phyloP scores from a whole-genome alignment of 306 rosid species.

The Ammopiptanthus mongolicus region DNA sequence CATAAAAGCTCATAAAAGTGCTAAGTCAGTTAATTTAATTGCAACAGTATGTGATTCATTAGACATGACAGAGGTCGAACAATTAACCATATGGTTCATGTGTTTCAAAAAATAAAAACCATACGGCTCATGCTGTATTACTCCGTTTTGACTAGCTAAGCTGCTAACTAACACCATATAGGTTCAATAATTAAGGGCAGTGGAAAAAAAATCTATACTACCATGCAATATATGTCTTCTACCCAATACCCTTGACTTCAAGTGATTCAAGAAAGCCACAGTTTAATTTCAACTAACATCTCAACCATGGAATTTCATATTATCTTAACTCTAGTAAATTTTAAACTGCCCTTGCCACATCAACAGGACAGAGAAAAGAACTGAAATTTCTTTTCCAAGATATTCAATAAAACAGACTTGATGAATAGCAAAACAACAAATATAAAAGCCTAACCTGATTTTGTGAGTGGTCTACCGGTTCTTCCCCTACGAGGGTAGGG shows the following conservation, averaged over 20 bases:
- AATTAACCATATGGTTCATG: not conserved
- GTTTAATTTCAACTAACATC: not conserved
- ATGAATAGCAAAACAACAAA: not conserved
- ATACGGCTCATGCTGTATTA: not conserved
- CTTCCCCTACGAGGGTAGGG: slow-evolving; percentile 95
- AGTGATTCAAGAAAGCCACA: not conserved
- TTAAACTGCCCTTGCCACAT: not conserved
- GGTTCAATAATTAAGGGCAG: not conserved
- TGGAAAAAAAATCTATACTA: not conserved
- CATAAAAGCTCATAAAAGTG: not conserved
- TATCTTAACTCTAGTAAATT: not conserved
- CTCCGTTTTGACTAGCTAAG: not conserved
- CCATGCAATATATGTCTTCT: not conserved
- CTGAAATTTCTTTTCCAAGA: not conserved
- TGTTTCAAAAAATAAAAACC: no score
- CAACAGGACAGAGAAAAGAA: not conserved
- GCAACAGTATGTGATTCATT: not conserved
- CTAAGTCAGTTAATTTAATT: not conserved
- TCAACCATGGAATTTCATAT: not conserved
- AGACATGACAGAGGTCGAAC: not conserved
- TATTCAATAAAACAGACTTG: not conserved
- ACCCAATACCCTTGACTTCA: not conserved
- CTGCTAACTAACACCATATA: not conserved
- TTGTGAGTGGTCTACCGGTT: slow-evolving; percentile 53
- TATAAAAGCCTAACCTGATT: slow-evolving; percentile 37